Percentiles rank a stretch among this genome's conserved stretches.
Conservation (phyloP, 1,284 basidiomycete genomes). For the Garcileccinum viscosum region DNA sequence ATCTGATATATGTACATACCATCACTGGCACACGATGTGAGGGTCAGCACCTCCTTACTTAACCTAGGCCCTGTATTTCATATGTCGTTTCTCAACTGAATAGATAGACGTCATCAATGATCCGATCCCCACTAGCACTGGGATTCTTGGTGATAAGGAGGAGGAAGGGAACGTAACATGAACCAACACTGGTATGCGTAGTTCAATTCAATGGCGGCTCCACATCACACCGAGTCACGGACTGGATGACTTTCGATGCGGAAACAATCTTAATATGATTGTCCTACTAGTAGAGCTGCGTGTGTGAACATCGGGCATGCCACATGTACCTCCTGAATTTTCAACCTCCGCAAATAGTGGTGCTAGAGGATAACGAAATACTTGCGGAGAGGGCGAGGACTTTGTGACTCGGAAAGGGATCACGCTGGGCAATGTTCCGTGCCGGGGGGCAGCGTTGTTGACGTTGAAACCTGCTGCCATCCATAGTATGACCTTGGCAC, state of each 20-base stretch:
- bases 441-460: not conserved
- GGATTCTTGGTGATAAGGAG: not conserved
- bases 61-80: not conserved
- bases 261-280: slow-evolving; percentile 8
- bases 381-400: not conserved
- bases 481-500: no score
- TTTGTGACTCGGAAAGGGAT: not conserved
- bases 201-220: not conserved
- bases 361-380: not conserved
- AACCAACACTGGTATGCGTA: not conserved
- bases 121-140: slow-evolving; percentile 14
- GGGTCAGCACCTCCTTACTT: not conserved
- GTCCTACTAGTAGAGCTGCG: no score
- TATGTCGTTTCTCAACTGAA: slow-evolving; percentile 1
- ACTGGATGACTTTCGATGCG: slow-evolving; percentile 12
- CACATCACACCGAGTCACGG: slow-evolving; percentile 8
- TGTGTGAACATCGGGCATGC: slow-evolving; percentile 5
- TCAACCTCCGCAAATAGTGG: not conserved
- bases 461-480: no score
- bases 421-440: not conserved
- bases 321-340: slow-evolving; percentile 1
- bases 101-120: not conserved
- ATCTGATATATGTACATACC: not conserved
- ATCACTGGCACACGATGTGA: not conserved
- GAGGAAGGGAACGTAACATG: not conserved